A percentile compares a stretch with the other conserved stretches of the same genome.
phyloP scores from a whole-genome alignment of 306 rosid species.

The Medicago ruthenica region DNA sequence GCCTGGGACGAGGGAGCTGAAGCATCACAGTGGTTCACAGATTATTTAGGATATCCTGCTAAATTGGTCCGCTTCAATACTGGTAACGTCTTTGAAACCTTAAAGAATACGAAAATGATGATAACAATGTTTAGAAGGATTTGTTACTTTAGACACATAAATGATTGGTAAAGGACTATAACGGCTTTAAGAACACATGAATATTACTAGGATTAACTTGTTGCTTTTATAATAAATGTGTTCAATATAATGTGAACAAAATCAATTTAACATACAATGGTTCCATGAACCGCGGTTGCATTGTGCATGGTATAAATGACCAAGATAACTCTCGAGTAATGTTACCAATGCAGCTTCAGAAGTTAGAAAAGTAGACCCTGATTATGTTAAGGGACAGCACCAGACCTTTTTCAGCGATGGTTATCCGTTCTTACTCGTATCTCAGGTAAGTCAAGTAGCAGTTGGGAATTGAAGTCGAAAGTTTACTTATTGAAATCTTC shows the following conservation, averaged over 20 bases:
- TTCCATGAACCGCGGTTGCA: not conserved
- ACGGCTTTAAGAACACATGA: constrained; percentile 11
- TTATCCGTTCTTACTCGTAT: constrained; percentile 69
- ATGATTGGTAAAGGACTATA: constrained; percentile 24
- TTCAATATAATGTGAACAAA: not conserved
- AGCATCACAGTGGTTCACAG: constrained; percentile 83
- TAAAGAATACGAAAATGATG: constrained; percentile 1
- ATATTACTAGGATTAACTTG: constrained; percentile 10
- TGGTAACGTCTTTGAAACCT: constrained; percentile 51
- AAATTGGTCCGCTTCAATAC: constrained; percentile 78
- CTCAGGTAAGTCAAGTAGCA: constrained; percentile 65
- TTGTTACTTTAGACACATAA: constrained; percentile 3
- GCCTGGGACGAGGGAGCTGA: constrained; percentile 87
- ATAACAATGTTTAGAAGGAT: constrained; percentile 4
- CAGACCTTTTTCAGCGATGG: constrained; percentile 63
- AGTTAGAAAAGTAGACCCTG: constrained; percentile 72
- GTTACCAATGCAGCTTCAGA: constrained; percentile 68
- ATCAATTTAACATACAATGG: not conserved
- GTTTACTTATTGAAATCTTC: constrained; percentile 19
- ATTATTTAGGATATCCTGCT: constrained; percentile 71
- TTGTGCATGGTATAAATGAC: not conserved
- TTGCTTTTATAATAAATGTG: not conserved
- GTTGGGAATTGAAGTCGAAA: constrained; percentile 29
- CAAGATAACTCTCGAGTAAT: constrained; percentile 12
- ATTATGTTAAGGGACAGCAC: constrained; percentile 63